Evolutionary conservation across 1,284 basidiomycete species (phyloP), one percentile per base, ranked within the genome.

Genomic region (Leccinum subatratum): DNA sequence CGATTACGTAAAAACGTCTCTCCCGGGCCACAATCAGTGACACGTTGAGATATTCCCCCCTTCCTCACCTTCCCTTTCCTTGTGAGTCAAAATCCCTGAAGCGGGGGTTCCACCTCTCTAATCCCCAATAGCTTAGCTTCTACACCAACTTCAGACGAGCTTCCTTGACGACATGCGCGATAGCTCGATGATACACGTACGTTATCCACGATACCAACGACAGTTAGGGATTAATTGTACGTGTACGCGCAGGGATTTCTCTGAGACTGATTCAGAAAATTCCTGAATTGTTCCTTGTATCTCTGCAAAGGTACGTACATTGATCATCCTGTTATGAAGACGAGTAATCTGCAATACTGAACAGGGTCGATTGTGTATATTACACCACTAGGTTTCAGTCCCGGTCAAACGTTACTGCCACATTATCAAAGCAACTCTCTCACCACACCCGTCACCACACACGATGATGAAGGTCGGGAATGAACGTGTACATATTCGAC

Each of bases 401-500:
- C 54, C 12, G 2, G 22, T 56, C 25, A 2, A 56, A 28, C 54
- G 16, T 54, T 25, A 51, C 48, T 51, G 56, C 56, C 57, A 56
- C 22, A 37, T 32, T 3, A 64, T 28, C 9, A 45, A 62, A 22
- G 20, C 42, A 22, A 25, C 42, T 54, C 32, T 51, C 45, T 48
- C 51, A 54, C 30, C 54, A 34, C 30, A 42, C 62, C 37, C n/a
- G 56, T 37, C 56, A 58, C 22, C 39, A n/a, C 39, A 39, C 39
- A 63, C 58, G 62, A 57, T 56, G 54, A 56, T 2, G 51, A 22
- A 54, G 39, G 69, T 69, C 57, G 64, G 69, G 64, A 71, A 72
- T 68, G 64, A 70, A 70, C 11, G 22, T 58, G 60, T 61, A 45
- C 42, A 45, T 28, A n/a, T 6, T 61, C 42, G 30, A 28, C 54